Percentiles rank a stretch among this genome's conserved stretches.
Evolutionary conservation across 805 yeast genomes (phyloP).

Genomic region (Jamesozyma piceae): DNA sequence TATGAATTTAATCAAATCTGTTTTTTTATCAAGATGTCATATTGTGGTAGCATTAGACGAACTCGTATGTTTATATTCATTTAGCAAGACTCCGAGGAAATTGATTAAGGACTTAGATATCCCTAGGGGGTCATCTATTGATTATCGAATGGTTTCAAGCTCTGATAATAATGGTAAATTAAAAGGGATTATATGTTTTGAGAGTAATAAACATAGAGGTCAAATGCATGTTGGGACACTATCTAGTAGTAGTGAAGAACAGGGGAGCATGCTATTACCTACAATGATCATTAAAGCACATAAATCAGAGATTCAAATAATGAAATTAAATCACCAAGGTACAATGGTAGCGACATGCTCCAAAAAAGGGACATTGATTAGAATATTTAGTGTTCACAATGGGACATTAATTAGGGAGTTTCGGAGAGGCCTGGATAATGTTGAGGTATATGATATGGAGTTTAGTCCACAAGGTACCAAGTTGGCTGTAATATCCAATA

Average conservation of each 20-base stretch:
- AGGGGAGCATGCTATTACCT: conserved; percentile 14
- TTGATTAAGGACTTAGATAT: conserved; percentile 28
- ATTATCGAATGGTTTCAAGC: conserved; percentile 15
- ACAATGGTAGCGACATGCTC: conserved; percentile 80
- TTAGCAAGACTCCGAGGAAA: conserved; percentile 68
- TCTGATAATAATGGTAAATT: conserved; percentile 5
- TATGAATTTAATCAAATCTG: conserved; percentile 63
- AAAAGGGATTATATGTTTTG: conserved; percentile 6
- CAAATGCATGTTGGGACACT: conserved; percentile 25
- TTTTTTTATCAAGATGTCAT: conserved; percentile 62
- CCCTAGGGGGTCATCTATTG: conserved; percentile 16
- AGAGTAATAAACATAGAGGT: conserved; percentile 15
- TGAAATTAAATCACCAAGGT: conserved; percentile 68
- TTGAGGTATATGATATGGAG: conserved; percentile 70
- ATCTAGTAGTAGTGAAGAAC: conserved; percentile 9
- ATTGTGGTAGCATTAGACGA: conserved; percentile 63
- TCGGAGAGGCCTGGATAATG: conserved; percentile 82
- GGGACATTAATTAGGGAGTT: conserved; percentile 74
- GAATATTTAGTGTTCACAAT: conserved; percentile 58
- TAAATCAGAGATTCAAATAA: conserved; percentile 59
- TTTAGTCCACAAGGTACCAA: conserved; percentile 69
- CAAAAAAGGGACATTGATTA: conserved; percentile 76
- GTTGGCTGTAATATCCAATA: conserved; percentile 81
- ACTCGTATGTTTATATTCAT: conserved; percentile 67
- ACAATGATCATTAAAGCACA: conserved; percentile 69